Evolutionary conservation across 2,329 filamentous ascomycete species (phyloP).

Genomic region (Truncatella angustata): DNA sequence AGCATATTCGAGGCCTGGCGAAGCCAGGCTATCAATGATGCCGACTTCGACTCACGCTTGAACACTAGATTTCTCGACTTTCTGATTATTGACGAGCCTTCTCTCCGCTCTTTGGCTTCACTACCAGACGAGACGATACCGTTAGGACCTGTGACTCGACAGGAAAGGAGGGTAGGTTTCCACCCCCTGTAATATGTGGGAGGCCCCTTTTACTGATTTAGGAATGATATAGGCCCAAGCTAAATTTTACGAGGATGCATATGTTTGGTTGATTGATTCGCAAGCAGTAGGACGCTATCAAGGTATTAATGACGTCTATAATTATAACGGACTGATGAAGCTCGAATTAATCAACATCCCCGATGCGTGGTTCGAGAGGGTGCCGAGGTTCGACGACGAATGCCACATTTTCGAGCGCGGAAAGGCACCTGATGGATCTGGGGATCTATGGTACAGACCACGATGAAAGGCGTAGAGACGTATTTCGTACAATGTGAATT

Average conservation of each 20-base stretch:
- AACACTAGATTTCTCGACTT: not conserved
- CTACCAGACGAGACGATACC: not conserved
- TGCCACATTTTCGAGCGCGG: not conserved
- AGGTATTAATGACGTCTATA: not conserved
- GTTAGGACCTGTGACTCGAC: not conserved
- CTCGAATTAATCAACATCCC: not conserved
- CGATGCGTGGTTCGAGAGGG: not conserved
- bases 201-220: not conserved
- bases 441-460: not conserved
- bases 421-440: not conserved
- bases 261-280: not conserved
- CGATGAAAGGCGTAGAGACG: not conserved
- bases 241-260: not conserved
- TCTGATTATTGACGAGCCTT: not conserved
- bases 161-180: not conserved
- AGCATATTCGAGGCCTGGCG: not conserved
- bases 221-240: not conserved
- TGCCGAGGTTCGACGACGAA: not conserved
- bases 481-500: no score
- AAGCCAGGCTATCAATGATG: not conserved
- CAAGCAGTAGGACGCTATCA: not conserved
- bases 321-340: not conserved
- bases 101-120: not conserved
- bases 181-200: no score
- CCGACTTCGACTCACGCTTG: no score